Conservation (phyloP, 2,329 filamentous ascomycete species). For the Diaporthe sp. region DNA sequence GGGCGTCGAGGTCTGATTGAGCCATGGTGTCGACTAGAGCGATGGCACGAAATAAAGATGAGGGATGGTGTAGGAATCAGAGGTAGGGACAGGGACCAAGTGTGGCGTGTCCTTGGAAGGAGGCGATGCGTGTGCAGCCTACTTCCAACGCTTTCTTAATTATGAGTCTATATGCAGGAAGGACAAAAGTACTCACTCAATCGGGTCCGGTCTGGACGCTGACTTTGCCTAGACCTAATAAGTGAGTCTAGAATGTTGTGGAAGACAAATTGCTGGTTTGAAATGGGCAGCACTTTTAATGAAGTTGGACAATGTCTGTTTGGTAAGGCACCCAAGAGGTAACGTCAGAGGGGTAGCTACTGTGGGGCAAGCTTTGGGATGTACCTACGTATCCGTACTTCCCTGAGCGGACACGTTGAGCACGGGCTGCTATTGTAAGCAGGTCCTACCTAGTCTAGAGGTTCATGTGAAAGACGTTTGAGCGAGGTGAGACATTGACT, state of each 20-base stretch:
- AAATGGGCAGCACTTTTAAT: background rate
- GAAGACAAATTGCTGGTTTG: background rate
- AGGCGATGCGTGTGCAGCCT: background rate
- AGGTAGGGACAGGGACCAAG: slow-evolving; percentile 35
- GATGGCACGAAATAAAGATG: background rate
- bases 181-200: background rate
- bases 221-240: background rate
- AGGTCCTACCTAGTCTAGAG: background rate
- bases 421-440: slow-evolving; percentile 18
- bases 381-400: slow-evolving; percentile 29
- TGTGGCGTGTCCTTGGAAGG: slow-evolving; percentile 28
- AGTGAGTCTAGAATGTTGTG: background rate
- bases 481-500: slow-evolving; percentile 11
- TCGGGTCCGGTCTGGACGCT: background rate
- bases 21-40: slow-evolving; percentile 59
- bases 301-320: background rate
- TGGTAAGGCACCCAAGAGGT: slow-evolving; percentile 21
- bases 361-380: slow-evolving; percentile 17
- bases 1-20: slow-evolving; percentile 70
- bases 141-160: background rate
- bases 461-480: slow-evolving; percentile 25
- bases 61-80: background rate
- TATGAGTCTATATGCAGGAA: background rate
- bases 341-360: slow-evolving; percentile 28
- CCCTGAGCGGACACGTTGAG: background rate